phyloP scores from a whole-genome alignment of 768 basidiomycete species.

The Lactarius trivialis region DNA sequence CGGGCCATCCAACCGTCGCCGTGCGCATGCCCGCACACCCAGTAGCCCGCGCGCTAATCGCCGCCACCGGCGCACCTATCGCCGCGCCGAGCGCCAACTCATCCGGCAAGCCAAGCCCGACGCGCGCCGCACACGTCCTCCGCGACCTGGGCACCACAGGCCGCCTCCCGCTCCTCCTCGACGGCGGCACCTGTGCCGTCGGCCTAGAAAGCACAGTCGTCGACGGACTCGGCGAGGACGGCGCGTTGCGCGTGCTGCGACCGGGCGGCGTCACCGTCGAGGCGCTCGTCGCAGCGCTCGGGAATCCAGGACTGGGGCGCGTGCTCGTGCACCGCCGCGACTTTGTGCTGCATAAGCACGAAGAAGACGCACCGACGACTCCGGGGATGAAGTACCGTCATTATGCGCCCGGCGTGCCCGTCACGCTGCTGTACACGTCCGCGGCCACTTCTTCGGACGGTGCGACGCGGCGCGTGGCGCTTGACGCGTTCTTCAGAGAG shows the following conservation, averaged over 20 bases:
- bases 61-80: constrained; percentile 62
- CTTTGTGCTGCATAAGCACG: constrained; percentile 51
- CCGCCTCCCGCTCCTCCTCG: constrained; percentile 62
- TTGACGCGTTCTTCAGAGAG: constrained; percentile 38
- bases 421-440: constrained; percentile 58
- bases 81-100: constrained; percentile 96
- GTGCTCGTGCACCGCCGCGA: constrained; percentile 79
- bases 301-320: constrained; percentile 31
- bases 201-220: constrained; percentile 96
- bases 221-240: constrained; percentile 74
- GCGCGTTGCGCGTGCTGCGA: constrained; percentile 72
- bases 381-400: constrained; percentile 99
- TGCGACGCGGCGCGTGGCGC: constrained; percentile 29
- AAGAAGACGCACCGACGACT: constrained; percentile 81
- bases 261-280: constrained; percentile 93
- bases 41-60: constrained; percentile 84
- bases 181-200: constrained; percentile 86
- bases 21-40: constrained; percentile 94
- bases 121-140: constrained; percentile 76
- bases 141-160: constrained; percentile 68
- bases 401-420: constrained; percentile 87
- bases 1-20: constrained; percentile 74
- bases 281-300: constrained; percentile 56
- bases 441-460: constrained; percentile 30
- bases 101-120: constrained; percentile 91